phyloP scores from a whole-genome alignment of 2,329 filamentous ascomycete species.

The Penicillium rolfsii region DNA sequence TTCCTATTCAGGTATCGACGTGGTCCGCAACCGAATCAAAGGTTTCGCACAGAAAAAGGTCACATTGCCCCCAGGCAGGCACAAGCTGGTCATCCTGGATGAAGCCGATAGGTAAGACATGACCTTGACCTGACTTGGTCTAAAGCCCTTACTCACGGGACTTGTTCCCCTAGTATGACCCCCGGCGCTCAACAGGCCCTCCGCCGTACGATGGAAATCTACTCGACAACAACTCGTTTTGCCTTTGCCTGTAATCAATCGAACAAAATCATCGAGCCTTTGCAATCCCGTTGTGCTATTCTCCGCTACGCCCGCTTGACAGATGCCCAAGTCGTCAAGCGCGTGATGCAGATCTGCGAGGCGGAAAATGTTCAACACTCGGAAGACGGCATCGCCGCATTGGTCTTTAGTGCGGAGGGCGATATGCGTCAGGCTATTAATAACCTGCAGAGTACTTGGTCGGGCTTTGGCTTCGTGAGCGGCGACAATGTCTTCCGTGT shows the following conservation, averaged over 20 bases:
- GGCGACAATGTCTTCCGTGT: slow-evolving; percentile 98
- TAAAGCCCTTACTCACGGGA: too few species aligned
- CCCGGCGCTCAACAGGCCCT: slow-evolving; percentile 94
- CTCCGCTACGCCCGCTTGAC: slow-evolving; percentile 90
- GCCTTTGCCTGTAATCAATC: slow-evolving; percentile 98
- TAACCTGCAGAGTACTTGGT: slow-evolving; percentile 89
- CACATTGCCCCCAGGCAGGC: slow-evolving; percentile 83
- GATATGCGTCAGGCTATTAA: slow-evolving; percentile 99
- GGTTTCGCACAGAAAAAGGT: slow-evolving; percentile 99
- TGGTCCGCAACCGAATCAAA: slow-evolving; percentile 96
- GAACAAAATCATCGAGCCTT: slow-evolving; percentile 99
- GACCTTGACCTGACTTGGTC: too few species aligned
- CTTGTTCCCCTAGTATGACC: slow-evolving; percentile 69
- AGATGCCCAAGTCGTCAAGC: slow-evolving; percentile 88
- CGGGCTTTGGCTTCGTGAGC: slow-evolving; percentile 95
- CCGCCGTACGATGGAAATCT: slow-evolving; percentile 97
- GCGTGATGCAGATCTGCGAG: slow-evolving; percentile 87
- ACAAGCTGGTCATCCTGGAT: slow-evolving; percentile 96
- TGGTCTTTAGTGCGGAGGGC: slow-evolving; percentile 95
- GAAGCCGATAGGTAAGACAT: slow-evolving; percentile 76
- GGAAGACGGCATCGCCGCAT: slow-evolving; percentile 91
- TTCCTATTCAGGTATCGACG: slow-evolving; percentile 74
- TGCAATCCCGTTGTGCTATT: slow-evolving; percentile 95
- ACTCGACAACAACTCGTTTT: slow-evolving; percentile 93
- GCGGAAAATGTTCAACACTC: slow-evolving; percentile 88